Evolutionary conservation across 495 filamentous ascomycete species (phyloP), one percentile per base, ranked within the genome.

Genomic region (Xylaria curta): DNA sequence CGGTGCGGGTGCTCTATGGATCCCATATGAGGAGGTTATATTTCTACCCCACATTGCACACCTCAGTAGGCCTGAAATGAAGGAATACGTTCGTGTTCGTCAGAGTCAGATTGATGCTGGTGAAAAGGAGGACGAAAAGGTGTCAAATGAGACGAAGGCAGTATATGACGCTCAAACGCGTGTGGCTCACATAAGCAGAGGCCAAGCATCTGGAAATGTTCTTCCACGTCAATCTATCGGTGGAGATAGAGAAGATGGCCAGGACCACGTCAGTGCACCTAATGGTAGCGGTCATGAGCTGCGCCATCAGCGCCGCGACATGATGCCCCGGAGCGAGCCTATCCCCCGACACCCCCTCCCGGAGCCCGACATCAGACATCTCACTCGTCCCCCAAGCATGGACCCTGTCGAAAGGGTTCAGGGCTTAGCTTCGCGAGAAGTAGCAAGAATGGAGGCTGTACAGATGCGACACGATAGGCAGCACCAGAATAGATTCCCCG

Each of bases 1-100:
- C 21, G 87, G 87, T 2, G 82, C 87, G 10, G 86, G 86, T 12
- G 84, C 81, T 3, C 74, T 89, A 1, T 89, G 87, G 87, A 86
- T 88, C 10, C 77, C 81, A 2, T 89, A 85, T 73, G 86, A 89
- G n/a, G 84, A 87, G 19, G 82, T 86, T 38, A 81, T 81, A 28
- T 83, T 88, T 40, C 77, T 87, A 13, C 76, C 79, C 3, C 85
- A 87, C 33, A 77, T 89, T 7, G 73, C 74, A n/a, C 44, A 75
- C 0, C 77, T 88, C 2, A 76, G 74, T 7, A 75, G 87, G 4
- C 78, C 82, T 9, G 85, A 89, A 70, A 75, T 89, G 58, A 89
- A 87, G 75, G 86, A 89, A 72, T 89, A 88, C 74, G 81, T 82
- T 62, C 82, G 86, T 1, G 76, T 88, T 24, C 84, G 87, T 21